Base-by-base conservation (phyloP, 495 filamentous ascomycete species). In the Poronia punctata region DNA sequence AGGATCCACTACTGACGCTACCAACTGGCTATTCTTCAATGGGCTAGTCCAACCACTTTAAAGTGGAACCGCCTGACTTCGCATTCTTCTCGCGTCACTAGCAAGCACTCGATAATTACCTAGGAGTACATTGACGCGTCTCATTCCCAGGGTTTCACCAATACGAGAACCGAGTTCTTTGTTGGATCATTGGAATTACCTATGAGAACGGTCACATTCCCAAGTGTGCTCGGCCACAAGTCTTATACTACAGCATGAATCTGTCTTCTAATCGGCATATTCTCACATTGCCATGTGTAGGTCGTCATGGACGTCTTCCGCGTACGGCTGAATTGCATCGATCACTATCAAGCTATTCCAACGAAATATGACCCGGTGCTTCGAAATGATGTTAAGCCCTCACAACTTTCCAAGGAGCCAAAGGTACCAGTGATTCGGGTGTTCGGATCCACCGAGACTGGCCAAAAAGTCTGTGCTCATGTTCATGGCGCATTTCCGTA, bases 401-500 rank as follows among this genome's bases (percentile, higher is more conserved):
- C 60, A 26, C 72, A 68, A 59, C 60, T 57, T 56, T 69, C 51
- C 46, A 81, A 72, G 38, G 71, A 75, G 24, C 79, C 85, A 1
- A 82, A 74, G 38, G 79, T 97, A 7, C 93, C 92, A 1, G 79
- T 97, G 16, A 82, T 98, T 35, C 79, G 92, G 46, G 76, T 92
- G 14, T 98, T 96, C 60, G 93, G 92, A 0, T 80, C 88, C 4
- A 95, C 92, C 2, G 93, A 96, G 60, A 86, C 88, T 0, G 93
- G 93, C 2, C 90, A 98, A 60, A 94, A 89, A 48, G 86, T 97
- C 11, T 97, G 92, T 65, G 88, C 87, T 16, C 92, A 98, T 71
- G 79, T 98, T 31, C 92, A 98, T 59, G 92, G 93, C 45, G 90
- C 82, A 20, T 88, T 97, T 54, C 92, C 93, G 4, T 98, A 98